Evolutionary conservation across 1,284 basidiomycete species (phyloP).

Genomic region (Athelia sp.): DNA sequence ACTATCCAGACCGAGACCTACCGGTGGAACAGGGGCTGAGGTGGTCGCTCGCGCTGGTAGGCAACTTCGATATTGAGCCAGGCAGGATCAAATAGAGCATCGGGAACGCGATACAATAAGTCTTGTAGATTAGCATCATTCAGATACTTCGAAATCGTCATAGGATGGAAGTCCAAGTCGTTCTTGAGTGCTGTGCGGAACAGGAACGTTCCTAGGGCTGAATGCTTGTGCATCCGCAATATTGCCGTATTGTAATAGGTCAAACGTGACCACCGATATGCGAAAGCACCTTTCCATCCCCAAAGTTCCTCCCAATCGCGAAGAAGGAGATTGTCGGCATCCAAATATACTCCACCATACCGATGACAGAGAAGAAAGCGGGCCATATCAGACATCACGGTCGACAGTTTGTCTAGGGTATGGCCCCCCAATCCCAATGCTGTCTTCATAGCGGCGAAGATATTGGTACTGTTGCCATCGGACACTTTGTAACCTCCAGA

Average conservation of each 20-base stretch:
- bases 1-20: constrained; percentile 25
- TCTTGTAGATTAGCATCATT: constrained; percentile 65
- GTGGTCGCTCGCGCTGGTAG: constrained; percentile 72
- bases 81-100: constrained; percentile 76
- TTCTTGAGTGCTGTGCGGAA: constrained; percentile 76
- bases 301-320: constrained; percentile 84
- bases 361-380: constrained; percentile 76
- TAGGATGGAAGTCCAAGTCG: constrained; percentile 76
- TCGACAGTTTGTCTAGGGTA: constrained; percentile 54
- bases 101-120: constrained; percentile 63
- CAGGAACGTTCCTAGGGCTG: constrained; percentile 68
- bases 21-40: constrained; percentile 76
- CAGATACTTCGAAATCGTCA: constrained; percentile 69
- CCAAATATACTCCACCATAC: constrained; percentile 79
- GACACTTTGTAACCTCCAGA: constrained; percentile 45
- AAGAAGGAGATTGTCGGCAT: constrained; percentile 74
- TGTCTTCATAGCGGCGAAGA: constrained; percentile 7
- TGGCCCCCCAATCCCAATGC: constrained; percentile 12
- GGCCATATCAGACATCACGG: constrained; percentile 78
- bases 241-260: constrained; percentile 80
- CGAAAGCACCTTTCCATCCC: constrained; percentile 78
- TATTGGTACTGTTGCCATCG: constrained; percentile 25
- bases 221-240: constrained; percentile 66
- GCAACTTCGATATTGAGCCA: constrained; percentile 73
- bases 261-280: constrained; percentile 72